Conservation (phyloP, 495 filamentous ascomycete species). For the Aspergillus incahuasiensis region DNA sequence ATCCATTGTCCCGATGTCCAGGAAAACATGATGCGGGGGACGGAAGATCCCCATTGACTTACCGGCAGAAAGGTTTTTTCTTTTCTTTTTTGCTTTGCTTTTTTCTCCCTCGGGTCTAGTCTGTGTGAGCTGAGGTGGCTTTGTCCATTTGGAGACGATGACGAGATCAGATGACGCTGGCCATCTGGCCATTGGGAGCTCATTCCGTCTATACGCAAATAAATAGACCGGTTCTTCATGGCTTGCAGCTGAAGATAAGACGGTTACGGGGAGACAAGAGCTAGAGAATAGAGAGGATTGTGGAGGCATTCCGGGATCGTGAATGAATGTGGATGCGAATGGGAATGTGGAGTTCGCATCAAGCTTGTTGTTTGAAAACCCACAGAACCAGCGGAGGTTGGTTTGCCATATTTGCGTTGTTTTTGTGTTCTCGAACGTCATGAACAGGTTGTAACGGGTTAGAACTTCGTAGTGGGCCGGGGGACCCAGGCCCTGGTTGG, state of each 20-base stretch:
- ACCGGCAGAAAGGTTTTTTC: background rate
- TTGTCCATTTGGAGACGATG: background rate
- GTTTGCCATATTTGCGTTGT: background rate
- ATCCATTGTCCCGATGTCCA: no score
- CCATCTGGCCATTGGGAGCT: conserved; percentile 4
- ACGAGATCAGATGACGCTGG: background rate
- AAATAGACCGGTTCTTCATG: background rate
- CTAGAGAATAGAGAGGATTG: no score
- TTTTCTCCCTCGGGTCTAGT: background rate
- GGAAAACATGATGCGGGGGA: conserved; percentile 6
- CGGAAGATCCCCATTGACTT: background rate
- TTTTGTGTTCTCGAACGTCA: background rate
- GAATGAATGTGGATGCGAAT: background rate
- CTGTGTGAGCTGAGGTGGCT: background rate
- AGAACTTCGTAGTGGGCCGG: background rate
- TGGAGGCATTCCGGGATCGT: no score
- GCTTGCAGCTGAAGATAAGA: background rate
- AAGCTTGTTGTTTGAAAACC: conserved; percentile 5
- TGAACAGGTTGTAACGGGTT: background rate
- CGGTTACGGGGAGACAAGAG: background rate
- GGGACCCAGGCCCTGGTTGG: background rate
- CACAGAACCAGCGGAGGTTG: background rate
- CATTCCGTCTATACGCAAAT: background rate
- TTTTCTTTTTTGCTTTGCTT: background rate
- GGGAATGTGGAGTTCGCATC: background rate